Evolutionary conservation across 139 green algal genomes (phyloP).

Genomic region (Closterium sp.): DNA sequence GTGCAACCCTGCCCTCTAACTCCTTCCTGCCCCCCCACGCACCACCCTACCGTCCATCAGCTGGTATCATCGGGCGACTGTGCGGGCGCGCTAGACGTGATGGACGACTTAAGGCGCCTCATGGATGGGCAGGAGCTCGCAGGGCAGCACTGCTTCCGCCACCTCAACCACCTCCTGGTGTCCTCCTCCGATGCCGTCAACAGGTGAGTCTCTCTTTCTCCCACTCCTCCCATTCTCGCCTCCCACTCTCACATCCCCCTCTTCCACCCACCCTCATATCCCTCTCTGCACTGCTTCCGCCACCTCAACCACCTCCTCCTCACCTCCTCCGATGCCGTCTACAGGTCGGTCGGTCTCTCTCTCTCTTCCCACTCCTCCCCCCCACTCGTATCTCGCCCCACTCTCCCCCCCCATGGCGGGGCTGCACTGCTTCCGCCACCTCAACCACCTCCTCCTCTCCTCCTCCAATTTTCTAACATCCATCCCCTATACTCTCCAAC

Average conservation of each 20-base stretch:
- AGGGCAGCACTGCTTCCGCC: constrained; percentile 58
- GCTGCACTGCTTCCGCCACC: constrained; percentile 59
- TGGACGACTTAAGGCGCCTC: no score
- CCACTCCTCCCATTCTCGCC: no score
- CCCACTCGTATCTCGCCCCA: no score
- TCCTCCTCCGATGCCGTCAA: constrained; percentile 39
- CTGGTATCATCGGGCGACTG: constrained; percentile 37
- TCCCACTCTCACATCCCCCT: no score
- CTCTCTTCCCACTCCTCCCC: no score
- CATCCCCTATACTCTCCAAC: background rate
- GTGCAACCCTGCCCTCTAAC: no score
- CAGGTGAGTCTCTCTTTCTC: background rate
- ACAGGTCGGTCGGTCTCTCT: constrained; percentile 3
- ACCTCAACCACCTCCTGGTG: constrained; percentile 50
- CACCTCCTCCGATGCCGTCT: constrained; percentile 30
- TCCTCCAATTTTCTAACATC: background rate
- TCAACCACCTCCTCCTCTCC: constrained; percentile 35
- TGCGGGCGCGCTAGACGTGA: no score
- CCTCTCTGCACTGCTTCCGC: constrained; percentile 55
- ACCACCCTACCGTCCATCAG: no score
- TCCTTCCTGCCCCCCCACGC: no score
- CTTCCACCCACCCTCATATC: no score
- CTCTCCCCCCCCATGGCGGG: no score
- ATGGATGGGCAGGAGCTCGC: no score
- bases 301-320: constrained; percentile 47